Conservation (phyloP, 805 yeast genomes). For the Peterozyma xylosa region DNA sequence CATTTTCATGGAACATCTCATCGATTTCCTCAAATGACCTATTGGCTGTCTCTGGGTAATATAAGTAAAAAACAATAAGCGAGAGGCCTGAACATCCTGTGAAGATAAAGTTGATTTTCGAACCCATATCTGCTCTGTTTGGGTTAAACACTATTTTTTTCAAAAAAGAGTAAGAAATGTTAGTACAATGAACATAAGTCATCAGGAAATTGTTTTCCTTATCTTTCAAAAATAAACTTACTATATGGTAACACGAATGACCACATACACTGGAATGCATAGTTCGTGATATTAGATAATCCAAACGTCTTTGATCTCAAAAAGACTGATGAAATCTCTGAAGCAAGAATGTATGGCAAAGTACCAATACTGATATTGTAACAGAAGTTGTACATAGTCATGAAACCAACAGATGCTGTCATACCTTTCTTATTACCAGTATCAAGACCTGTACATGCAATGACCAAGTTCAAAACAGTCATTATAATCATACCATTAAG, state of each 20-base stretch:
- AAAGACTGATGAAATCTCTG: slow-evolving; percentile 31
- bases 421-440: not conserved
- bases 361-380: slow-evolving; percentile 34
- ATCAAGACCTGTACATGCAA: slow-evolving; percentile 14
- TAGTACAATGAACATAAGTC: no score
- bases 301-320: slow-evolving; percentile 34
- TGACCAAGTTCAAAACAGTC: slow-evolving; percentile 10
- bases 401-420: slow-evolving; percentile 3
- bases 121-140: slow-evolving; percentile 35
- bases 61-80: slow-evolving; percentile 36
- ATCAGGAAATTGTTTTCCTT: no score
- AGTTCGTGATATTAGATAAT: slow-evolving; percentile 22
- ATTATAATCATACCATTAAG: not conserved
- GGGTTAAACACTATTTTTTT: slow-evolving; percentile 31
- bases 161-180: no score
- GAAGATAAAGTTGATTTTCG: slow-evolving; percentile 43
- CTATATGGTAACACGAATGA: slow-evolving; percentile 35
- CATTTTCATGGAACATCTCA: slow-evolving; percentile 32
- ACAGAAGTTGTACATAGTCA: slow-evolving; percentile 20
- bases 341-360: slow-evolving; percentile 27
- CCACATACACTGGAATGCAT: slow-evolving; percentile 24
- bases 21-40: slow-evolving; percentile 57
- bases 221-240: no score
- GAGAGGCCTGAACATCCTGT: slow-evolving; percentile 26
- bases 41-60: slow-evolving; percentile 51